phyloP scores from a whole-genome alignment of 345 rosid genomes.

The Eucalyptus sp. region DNA sequence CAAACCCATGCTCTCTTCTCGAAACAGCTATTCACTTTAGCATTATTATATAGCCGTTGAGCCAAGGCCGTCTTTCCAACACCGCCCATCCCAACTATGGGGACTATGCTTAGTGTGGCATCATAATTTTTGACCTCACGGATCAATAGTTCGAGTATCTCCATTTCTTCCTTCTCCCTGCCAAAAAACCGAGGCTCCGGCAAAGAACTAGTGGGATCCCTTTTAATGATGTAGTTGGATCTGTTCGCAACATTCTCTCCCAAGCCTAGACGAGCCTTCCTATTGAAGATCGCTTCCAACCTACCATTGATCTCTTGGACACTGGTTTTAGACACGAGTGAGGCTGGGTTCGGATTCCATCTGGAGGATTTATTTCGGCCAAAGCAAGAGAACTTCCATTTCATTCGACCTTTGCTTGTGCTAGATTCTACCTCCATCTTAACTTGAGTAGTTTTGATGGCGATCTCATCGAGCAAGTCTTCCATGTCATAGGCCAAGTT shows the following conservation, averaged over 20 bases:
- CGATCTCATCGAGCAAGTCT: too few species aligned
- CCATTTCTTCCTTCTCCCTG: neutral
- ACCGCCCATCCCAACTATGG: neutral
- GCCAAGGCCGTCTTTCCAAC: neutral
- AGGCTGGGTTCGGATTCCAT: neutral
- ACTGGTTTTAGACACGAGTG: rapidly evolving
- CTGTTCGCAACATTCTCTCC: rapidly evolving
- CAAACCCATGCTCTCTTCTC: neutral
- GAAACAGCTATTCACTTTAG: rapidly evolving
- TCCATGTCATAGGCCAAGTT: too few species aligned
- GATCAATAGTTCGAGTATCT: neutral
- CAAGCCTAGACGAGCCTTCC: rapidly evolving
- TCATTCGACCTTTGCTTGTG: neutral
- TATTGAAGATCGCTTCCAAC: neutral
- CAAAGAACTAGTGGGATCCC: neutral
- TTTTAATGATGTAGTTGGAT: neutral
- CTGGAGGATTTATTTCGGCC: neutral
- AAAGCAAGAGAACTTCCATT: neutral
- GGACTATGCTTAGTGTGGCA: neutral
- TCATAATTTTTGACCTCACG: rapidly evolving
- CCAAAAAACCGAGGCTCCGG: neutral
- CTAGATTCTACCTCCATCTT: neutral
- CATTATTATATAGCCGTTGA: neutral
- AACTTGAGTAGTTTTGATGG: neutral
- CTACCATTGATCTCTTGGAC: neutral